Base-by-base conservation (phyloP, 2,329 filamentous ascomycete species). In the Diplodia sapinea region DNA sequence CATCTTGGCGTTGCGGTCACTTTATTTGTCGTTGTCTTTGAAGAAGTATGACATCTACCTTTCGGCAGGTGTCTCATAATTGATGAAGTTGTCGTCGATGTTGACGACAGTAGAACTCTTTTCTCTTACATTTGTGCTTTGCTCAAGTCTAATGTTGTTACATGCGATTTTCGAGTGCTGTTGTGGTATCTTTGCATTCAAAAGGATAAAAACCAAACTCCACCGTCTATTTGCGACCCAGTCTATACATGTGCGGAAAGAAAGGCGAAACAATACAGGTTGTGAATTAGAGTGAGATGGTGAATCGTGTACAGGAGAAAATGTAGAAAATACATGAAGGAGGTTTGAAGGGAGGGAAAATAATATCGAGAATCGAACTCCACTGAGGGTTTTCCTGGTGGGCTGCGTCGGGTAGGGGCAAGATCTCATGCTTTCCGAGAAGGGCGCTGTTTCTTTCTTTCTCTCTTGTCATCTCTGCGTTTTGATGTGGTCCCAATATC, bases 171-270 rank as follows among this genome's bases (percentile, higher is more conserved):
- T 59, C 26, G 20, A 29, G 36, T 59, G 38, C 55, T 52, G 20
- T 43, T 59, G 38, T 59, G 55, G 55, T 59, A 59, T 59, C 55
- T 59, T 59, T 47, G 55, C 38, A 43, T 29, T 38, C n/a, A 57
- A 57, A 56, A 40, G 17, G 8, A 38, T 17, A 38, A 20, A 15
- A 20, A 20, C 15, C 15, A 36, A 36, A 23, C 23, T 13, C 12
- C 11, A 9, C 55, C 55, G 55, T 59, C 55, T 59, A 59, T 59
- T 40, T 43, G 36, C 38, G 13, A 38, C 9, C n/a, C 54, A 23
- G 33, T 56, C 33, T 40, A 56, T 40, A 2, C 23, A 20, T 40
- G n/a, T 56, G 17, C 33, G 15, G 40, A 56, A 38, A 23, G 17
- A 38, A 55, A 36, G 12, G 17, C 31, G 17, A 40, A 40, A 38